Evolutionary conservation across 2,329 filamentous ascomycete species (phyloP).

Genomic region (Ophioceras dolichostomum): DNA sequence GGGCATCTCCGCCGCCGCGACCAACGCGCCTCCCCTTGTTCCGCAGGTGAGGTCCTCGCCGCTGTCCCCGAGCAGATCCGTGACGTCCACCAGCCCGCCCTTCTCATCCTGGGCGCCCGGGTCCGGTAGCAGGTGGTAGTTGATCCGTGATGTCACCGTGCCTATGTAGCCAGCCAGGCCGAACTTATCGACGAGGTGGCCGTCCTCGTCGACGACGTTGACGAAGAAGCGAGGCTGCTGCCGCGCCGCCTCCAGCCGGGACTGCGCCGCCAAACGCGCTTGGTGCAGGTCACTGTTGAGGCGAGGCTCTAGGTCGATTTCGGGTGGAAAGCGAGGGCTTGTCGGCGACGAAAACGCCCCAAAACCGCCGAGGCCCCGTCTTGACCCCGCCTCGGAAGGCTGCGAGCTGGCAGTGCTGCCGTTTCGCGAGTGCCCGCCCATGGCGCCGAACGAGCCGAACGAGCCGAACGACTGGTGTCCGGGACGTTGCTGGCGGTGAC

Average conservation of each 20-base stretch:
- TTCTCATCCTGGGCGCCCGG: conserved; percentile 40
- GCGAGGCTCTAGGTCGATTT: neutral
- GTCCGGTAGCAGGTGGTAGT: conserved; percentile 49
- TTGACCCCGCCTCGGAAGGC: neutral
- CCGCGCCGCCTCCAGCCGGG: conserved; percentile 47
- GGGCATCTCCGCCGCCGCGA: conserved; percentile 3
- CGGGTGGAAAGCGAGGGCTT: conserved; percentile 7
- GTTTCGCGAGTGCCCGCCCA: conserved; percentile 2
- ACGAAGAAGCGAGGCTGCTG: conserved; percentile 42
- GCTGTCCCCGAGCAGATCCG: conserved; percentile 33
- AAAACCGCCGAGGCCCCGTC: neutral
- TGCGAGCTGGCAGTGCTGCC: conserved; percentile 1
- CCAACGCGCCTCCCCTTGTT: conserved; percentile 5
- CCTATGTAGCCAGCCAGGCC: conserved; percentile 52
- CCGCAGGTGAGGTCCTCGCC: conserved; percentile 27
- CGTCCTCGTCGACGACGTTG: conserved; percentile 41
- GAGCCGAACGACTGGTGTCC: conserved; percentile 3
- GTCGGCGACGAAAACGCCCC: conserved; percentile 2
- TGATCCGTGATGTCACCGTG: conserved; percentile 41
- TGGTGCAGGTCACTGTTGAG: conserved; percentile 25
- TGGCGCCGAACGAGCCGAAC: too few species aligned
- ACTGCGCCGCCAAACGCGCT: conserved; percentile 52
- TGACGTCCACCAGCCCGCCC: conserved; percentile 40
- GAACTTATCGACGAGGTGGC: conserved; percentile 36
- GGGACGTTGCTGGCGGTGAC: conserved; percentile 6